phyloP scores from a whole-genome alignment of 441 rosid genomes.

The Aquilaria agallochum region DNA sequence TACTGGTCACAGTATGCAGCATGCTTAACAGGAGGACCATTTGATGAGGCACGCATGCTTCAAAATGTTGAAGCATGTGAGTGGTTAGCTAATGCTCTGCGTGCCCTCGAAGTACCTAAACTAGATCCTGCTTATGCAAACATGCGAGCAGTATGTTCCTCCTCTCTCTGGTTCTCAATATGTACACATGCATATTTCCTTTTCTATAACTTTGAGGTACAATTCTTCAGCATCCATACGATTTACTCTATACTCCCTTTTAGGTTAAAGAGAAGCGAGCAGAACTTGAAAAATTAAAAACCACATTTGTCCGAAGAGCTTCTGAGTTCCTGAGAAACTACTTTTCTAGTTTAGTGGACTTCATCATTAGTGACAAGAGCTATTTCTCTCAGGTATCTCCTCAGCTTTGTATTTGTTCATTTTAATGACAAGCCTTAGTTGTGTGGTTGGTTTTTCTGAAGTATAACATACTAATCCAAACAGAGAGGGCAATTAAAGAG shows the following conservation, averaged over 20 bases:
- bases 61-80: constrained; percentile 98
- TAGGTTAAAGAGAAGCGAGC: constrained; percentile 93
- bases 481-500: constrained; percentile 99
- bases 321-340: constrained; percentile 96
- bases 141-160: constrained; percentile 78
- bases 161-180: constrained; percentile 11
- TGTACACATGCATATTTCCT: not conserved
- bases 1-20: constrained; percentile 70
- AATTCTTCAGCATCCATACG: not conserved
- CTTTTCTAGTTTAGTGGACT: constrained; percentile 98
- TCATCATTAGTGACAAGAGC: constrained; percentile 97
- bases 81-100: constrained; percentile 87
- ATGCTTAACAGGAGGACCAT: constrained; percentile 82
- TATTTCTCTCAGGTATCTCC: constrained; percentile 91
- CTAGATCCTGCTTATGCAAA: constrained; percentile 77
- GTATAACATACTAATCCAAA: constrained; percentile 22
- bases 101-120: constrained; percentile 81
- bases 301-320: constrained; percentile 89
- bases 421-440: constrained; percentile 11
- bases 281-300: constrained; percentile 79
- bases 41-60: constrained; percentile 92
- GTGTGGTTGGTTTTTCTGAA: constrained; percentile 16
- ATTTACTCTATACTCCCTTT: constrained; percentile 11
- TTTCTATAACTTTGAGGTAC: constrained; percentile 3
- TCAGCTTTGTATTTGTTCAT: constrained; percentile 8